phyloP scores from a whole-genome alignment of 2,329 filamentous ascomycete species.

The Fusarium avenaceum region DNA sequence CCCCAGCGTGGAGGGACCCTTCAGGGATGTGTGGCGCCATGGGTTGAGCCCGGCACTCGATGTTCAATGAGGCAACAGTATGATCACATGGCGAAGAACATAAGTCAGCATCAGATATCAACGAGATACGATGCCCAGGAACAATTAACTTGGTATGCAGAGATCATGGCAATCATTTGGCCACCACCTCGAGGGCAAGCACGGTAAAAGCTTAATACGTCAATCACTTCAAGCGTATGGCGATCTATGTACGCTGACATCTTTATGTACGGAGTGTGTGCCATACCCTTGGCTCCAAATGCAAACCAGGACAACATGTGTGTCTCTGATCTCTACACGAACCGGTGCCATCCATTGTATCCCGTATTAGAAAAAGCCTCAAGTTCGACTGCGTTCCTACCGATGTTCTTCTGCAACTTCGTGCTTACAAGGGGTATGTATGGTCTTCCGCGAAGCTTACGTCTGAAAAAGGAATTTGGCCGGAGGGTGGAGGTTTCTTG shows the following conservation, averaged over 20 bases:
- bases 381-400: neutral
- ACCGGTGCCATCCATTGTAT: neutral
- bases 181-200: neutral
- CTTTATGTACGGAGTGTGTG: slow-evolving; percentile 1
- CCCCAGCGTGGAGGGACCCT: slow-evolving; percentile 29
- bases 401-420: slow-evolving; percentile 15
- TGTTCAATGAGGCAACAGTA: slow-evolving; percentile 30
- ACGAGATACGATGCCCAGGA: neutral
- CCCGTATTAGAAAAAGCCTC: neutral
- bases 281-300: neutral
- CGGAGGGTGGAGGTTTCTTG: slow-evolving; percentile 35
- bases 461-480: slow-evolving; percentile 16
- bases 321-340: neutral
- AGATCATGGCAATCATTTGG: neutral
- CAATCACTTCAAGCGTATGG: slow-evolving; percentile 7
- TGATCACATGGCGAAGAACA: slow-evolving; percentile 17
- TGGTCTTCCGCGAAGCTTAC: slow-evolving; percentile 24
- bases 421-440: slow-evolving; percentile 31
- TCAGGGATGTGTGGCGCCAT: slow-evolving; percentile 38
- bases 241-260: slow-evolving; percentile 20
- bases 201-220: slow-evolving; percentile 3
- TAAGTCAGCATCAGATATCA: slow-evolving; percentile 2
- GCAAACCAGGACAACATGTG: neutral
- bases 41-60: slow-evolving; percentile 22
- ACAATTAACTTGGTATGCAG: neutral